phyloP scores from a whole-genome alignment of 495 filamentous ascomycete genomes.

The Neurospora terricola region DNA sequence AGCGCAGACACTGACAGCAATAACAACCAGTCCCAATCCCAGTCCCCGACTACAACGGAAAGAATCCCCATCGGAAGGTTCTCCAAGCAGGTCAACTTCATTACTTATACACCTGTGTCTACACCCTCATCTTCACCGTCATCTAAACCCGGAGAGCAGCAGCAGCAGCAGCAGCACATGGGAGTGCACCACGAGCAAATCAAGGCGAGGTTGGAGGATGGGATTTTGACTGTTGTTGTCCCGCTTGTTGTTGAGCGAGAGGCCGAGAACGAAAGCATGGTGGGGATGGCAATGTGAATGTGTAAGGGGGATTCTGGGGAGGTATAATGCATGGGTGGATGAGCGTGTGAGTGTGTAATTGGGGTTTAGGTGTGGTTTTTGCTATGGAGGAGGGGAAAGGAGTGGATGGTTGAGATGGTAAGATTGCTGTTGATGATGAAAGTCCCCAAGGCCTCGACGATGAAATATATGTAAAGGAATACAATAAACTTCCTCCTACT shows the following conservation, averaged over 20 bases:
- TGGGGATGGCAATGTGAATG: too few species aligned
- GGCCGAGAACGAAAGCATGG: too few species aligned
- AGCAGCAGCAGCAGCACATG: slow-evolving; percentile 19
- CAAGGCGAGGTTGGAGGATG: slow-evolving; percentile 59
- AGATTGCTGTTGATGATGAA: too few species aligned
- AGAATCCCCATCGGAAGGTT: not conserved
- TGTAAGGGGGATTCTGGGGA: too few species aligned
- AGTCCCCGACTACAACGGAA: not conserved
- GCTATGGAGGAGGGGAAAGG: too few species aligned
- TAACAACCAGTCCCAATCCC: not conserved
- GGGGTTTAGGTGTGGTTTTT: too few species aligned
- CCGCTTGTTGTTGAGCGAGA: slow-evolving; percentile 21
- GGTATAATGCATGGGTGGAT: too few species aligned
- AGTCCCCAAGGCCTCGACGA: too few species aligned
- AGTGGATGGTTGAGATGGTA: too few species aligned
- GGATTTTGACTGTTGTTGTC: slow-evolving; percentile 41
- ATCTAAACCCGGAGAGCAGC: not conserved
- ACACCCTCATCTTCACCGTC: not conserved
- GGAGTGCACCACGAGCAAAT: slow-evolving; percentile 58
- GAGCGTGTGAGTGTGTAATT: too few species aligned
- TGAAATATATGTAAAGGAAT: too few species aligned
- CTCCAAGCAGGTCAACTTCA: not conserved
- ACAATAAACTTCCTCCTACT: too few species aligned
- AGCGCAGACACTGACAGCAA: not conserved
- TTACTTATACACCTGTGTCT: not conserved